phyloP scores from a whole-genome alignment of 2,329 filamentous ascomycete genomes.

The Penicillium frequentans region DNA sequence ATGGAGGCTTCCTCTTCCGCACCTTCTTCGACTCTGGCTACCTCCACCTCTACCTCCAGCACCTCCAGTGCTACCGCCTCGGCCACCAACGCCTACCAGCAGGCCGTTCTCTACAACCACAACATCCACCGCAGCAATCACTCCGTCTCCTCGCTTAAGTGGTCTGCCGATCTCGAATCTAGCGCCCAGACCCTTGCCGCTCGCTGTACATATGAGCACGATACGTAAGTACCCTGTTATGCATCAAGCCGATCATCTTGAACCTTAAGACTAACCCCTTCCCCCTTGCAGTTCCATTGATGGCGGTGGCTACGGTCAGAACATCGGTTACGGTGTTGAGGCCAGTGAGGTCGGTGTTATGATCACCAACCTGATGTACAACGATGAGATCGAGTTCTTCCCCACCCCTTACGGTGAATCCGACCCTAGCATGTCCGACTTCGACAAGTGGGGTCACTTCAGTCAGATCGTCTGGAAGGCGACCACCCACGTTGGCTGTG shows the following conservation, averaged over 20 bases:
- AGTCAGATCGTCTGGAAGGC: constrained; percentile 71
- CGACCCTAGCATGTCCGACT: constrained; percentile 62
- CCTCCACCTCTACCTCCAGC: constrained; percentile 38
- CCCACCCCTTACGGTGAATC: constrained; percentile 58
- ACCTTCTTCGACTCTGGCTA: constrained; percentile 34
- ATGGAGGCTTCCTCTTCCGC: constrained; percentile 32
- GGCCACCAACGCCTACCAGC: constrained; percentile 33
- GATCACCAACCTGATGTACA: constrained; percentile 86
- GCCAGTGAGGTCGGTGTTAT: constrained; percentile 62
- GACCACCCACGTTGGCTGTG: constrained; percentile 64
- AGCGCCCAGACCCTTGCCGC: constrained; percentile 66
- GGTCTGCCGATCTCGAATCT: constrained; percentile 63
- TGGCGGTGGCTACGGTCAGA: constrained; percentile 78
- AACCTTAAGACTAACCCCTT: neutral
- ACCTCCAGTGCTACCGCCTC: constrained; percentile 39
- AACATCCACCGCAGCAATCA: constrained; percentile 86
- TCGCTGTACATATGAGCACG: constrained; percentile 71
- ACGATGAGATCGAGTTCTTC: constrained; percentile 66
- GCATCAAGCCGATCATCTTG: neutral
- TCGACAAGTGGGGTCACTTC: constrained; percentile 72
- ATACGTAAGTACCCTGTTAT: constrained; percentile 60
- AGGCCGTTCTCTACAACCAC: constrained; percentile 65
- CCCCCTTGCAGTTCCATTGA: constrained; percentile 46
- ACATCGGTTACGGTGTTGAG: constrained; percentile 71
- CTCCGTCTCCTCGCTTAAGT: constrained; percentile 64